These are phyloP conservation scores for Didymella sp. DNA, from an alignment of 2,329 filamentous ascomycete genomes.

Conservation along the genomic window DNA sequence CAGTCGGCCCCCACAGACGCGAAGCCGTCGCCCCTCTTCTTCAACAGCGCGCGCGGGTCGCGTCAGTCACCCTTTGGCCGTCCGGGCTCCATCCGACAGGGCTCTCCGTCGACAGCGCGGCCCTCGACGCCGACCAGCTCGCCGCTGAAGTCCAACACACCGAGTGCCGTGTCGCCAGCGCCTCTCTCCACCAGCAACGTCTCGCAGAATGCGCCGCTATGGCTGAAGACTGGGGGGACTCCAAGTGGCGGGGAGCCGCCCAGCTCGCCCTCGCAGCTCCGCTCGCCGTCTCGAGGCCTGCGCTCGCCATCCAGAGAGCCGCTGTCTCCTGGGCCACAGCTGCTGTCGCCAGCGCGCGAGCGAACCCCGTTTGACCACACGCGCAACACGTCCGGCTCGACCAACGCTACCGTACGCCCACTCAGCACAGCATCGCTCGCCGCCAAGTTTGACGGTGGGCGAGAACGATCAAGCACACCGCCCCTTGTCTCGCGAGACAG, in stretches of 20 bases:
- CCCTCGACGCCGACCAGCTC: slow-evolving; percentile 52
- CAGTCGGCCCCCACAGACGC: slow-evolving; percentile 48
- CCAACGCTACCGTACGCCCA: slow-evolving; percentile 32
- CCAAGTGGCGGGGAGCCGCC: slow-evolving; percentile 39
- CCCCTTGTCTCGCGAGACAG: background rate
- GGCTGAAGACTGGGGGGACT: slow-evolving; percentile 44
- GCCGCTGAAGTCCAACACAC: slow-evolving; percentile 49
- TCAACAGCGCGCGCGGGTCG: slow-evolving; percentile 49
- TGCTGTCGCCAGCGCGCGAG: slow-evolving; percentile 11
- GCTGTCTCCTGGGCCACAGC: slow-evolving; percentile 32
- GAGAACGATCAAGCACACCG: slow-evolving; percentile 32
- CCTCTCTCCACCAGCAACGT: slow-evolving; percentile 44
- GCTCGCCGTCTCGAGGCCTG: slow-evolving; percentile 27
- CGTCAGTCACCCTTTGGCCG: slow-evolving; percentile 54
- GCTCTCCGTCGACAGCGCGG: slow-evolving; percentile 50
- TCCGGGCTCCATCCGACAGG: slow-evolving; percentile 49
- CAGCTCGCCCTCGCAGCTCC: slow-evolving; percentile 37
- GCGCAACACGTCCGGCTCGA: slow-evolving; percentile 26
- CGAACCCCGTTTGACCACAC: background rate
- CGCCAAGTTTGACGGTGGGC: slow-evolving; percentile 48
- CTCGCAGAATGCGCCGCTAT: slow-evolving; percentile 44
- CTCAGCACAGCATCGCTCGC: slow-evolving; percentile 44
- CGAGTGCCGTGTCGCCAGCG: slow-evolving; percentile 37
- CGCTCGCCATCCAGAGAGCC: slow-evolving; percentile 33
- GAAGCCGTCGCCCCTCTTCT: slow-evolving; percentile 54